These are phyloP conservation scores for Jacaranda mimosifolia DNA, from an alignment of 257 asterid species.

Conservation along the genomic window DNA sequence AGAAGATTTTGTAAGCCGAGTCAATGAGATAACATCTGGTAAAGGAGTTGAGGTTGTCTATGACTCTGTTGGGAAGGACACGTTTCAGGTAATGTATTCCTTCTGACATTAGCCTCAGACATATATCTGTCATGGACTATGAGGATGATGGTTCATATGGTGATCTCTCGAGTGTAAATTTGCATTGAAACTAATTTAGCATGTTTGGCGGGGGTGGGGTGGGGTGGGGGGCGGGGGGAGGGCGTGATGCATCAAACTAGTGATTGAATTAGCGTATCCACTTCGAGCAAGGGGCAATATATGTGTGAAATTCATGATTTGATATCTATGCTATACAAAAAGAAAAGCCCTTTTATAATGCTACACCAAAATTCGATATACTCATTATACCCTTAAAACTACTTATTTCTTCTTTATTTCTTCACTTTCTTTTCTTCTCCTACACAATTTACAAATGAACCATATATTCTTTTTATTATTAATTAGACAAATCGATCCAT, in stretches of 20 bases:
- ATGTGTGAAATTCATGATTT: too few species aligned
- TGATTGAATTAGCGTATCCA: too few species aligned
- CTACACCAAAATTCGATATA: too few species aligned
- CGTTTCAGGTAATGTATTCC: slow-evolving; percentile 73
- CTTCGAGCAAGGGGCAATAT: too few species aligned
- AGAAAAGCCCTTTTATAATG: too few species aligned
- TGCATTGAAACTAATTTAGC: neutral
- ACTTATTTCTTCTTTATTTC: too few species aligned
- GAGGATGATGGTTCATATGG: neutral
- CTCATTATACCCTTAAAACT: too few species aligned
- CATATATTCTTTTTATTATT: too few species aligned
- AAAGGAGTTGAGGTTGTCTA: slow-evolving; percentile 96
- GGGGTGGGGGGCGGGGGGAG: neutral
- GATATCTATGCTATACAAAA: neutral
- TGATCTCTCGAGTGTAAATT: slow-evolving; percentile 1
- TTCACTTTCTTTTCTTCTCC: too few species aligned
- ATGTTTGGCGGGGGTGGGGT: too few species aligned
- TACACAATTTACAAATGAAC: neutral
- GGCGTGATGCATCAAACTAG: neutral
- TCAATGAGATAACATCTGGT: slow-evolving; percentile 89
- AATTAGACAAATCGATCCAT: too few species aligned
- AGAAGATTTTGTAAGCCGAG: slow-evolving; percentile 83
- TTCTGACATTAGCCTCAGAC: neutral
- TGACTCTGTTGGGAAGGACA: slow-evolving; percentile 98
- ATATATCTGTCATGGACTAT: neutral